phyloP scores from a whole-genome alignment of 2,329 filamentous ascomycete genomes.

The Aspergillus puulaauensis region DNA sequence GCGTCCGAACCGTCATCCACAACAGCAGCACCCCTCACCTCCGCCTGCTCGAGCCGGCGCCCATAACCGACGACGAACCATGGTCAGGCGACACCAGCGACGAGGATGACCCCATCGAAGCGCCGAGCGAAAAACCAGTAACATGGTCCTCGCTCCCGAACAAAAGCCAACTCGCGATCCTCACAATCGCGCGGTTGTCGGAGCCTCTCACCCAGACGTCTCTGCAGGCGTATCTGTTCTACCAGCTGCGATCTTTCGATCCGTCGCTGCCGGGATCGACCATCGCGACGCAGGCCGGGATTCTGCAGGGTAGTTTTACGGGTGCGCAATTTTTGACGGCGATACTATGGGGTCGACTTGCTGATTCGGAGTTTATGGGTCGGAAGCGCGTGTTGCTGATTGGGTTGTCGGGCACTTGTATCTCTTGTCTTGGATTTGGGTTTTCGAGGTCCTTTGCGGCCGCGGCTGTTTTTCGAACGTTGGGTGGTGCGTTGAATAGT shows the following conservation, averaged over 20 bases:
- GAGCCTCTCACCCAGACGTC: conserved; percentile 82
- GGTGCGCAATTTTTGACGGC: conserved; percentile 80
- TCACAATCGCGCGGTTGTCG: conserved; percentile 75
- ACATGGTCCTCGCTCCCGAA: conserved; percentile 72
- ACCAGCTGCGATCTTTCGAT: conserved; percentile 80
- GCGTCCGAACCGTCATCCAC: conserved; percentile 20
- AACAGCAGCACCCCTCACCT: conserved; percentile 6
- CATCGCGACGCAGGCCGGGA: conserved; percentile 74
- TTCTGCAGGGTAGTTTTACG: conserved; percentile 77
- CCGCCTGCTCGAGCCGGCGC: conserved; percentile 13
- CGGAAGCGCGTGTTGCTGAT: conserved; percentile 77
- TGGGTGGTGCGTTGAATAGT: conserved; percentile 69
- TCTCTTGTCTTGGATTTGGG: conserved; percentile 68
- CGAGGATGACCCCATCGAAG: conserved; percentile 16
- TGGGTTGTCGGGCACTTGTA: conserved; percentile 68
- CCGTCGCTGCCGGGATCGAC: conserved; percentile 56
- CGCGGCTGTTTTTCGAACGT: conserved; percentile 64
- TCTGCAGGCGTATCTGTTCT: conserved; percentile 78
- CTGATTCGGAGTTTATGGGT: conserved; percentile 64
- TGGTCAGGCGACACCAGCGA: conserved; percentile 17
- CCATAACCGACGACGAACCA: conserved; percentile 14
- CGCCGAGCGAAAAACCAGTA: conserved; percentile 46
- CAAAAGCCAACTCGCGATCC: conserved; percentile 73
- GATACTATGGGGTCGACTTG: conserved; percentile 75
- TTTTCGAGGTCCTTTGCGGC: conserved; percentile 63